Base-by-base conservation (phyloP, 192 early-diverging fungal species). In the Backusella australiensis region DNA sequence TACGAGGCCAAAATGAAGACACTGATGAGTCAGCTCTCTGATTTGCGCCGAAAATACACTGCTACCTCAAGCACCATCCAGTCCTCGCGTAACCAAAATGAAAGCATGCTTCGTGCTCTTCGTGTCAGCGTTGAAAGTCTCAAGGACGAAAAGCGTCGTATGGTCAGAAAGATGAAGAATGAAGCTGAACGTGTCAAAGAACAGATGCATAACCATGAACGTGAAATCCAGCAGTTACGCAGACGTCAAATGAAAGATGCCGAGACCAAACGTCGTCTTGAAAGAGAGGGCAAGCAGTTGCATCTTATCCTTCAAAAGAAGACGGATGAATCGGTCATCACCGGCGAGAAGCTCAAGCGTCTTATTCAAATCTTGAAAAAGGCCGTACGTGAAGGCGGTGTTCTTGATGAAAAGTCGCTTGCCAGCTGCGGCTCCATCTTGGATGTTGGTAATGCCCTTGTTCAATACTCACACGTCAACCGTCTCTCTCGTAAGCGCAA, bases 81-180 rank as follows among this genome's bases (percentile, higher is more conserved):
- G 4, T 74, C 78, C 9, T 77, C 81, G 12, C 85, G 87, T n/a
- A 86, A 76, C 42, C 69, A 88, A 65, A 86, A 87, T 46, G 93
- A 92, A 66, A 88, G 81, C 29, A 82, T 90, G 34, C 84, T 91
- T 8, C 86, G 89, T 41, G 87, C 86, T 5, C 85, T 94, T 44
- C 86, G 86, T 68, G 84, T 84, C 5, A 91, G 89, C n/a, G 89
- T 95, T 21, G 88, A 90, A 71, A 82, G 85, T 12, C 85, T 93
- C 49, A 93, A 93, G 81, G 82, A 82, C 11, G 94, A 95, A 81
- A 95, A 94, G 75, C 71, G 88, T 23, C 84, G 89, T 5, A 91
- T 94, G 89, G 75, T 94, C 73, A 91, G 90, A 73, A 85, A 91
- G 8, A 90, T 94, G 81, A 90, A 90, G 70, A 89, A 88, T 39